Evolutionary conservation across 768 basidiomycete genomes (phyloP), one percentile per base, ranked within the genome.

Genomic region (Russula griseocarnosa): DNA sequence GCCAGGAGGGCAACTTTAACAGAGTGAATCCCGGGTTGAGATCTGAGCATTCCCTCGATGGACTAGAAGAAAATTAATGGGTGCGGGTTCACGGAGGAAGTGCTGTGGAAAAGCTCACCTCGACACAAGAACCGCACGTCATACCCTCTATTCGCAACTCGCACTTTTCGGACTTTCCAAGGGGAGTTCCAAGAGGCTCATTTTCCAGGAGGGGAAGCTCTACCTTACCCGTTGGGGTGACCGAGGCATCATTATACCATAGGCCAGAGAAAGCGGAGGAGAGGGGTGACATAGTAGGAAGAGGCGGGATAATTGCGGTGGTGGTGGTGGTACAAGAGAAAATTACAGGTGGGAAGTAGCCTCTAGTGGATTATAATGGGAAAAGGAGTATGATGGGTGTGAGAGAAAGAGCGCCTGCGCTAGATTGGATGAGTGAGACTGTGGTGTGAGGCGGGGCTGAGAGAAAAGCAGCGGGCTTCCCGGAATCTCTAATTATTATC

Each of bases 1-100:
- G 97, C 93, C 28, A 99, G 82, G n/a, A 99, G 82, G 26, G 95
- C 95, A n/a, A 99, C 94, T 72, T 94, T 93, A 65, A 97, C 77
- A 13, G 88, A 90, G 65, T 86, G 76, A 56, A 99, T 94, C n/a
- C 97, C 97, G n/a, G 85, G 77, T 73, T 95, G 92, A 20, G 79
- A 79, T 70, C 86, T 79, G 24, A 96, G 82, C 79, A 89, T 88
- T 46, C 86, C 84, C 73, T 96, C 94, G 61, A 95, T 94, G 16
- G 90, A 84, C 88, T 92, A 66, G 24, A 47, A 0, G n/a, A 16
- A 22, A 32, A 50, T 63, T 14, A 30, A 22, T 46, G 13, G 11
- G 20, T 30, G 46, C 5, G 46, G 11, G 22, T 0, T 11, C 5
- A 36, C 13, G 22, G 11, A 40, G 60, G 24, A 36, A 28, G 18